Base-by-base conservation (phyloP, 352 stramenopile genomes). In the Blastocystis sp. region DNA sequence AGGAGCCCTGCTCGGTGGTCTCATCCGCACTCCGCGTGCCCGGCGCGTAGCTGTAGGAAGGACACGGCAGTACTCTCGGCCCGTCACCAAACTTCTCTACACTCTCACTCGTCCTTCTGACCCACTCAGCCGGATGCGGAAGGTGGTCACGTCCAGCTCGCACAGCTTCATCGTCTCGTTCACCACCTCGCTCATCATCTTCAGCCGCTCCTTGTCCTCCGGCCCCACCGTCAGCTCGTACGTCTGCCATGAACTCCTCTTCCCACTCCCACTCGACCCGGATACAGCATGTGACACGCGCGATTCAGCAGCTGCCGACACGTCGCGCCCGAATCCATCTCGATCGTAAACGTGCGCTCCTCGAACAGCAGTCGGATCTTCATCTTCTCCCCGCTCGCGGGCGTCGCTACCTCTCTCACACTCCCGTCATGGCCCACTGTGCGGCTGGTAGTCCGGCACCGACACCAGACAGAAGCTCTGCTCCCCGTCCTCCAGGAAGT, bases 151-250 rank as follows among this genome's bases (percentile, higher is more conserved):
- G 36, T 81, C 69, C 7, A 81, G 61, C 34, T 81, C 69, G 53
- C 69, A 81, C 1, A 81, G 53, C 24, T 44, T 40, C 49, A 34
- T 42, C 16, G 8, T 46, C 69, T 81, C 69, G 53, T 81, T 81
- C 32, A 81, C 69, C 46, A 81, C 69, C 18, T 81, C 69, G 38
- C 69, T 81, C 42, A 81, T 64, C 69, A 81, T 81, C 69, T 81
- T 81, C 53, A 81, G 24, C 0, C 69, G 69, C 40, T 81, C 69
- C 44, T 81, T 81, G 27, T 81, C 69, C 32, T 81, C 69, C 32
- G 69, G 44, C 16, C 42, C 46, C 27, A 81, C 69, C 36, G 69
- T 81, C 29, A 81, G 51, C 34, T 81, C 69, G 24, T 81, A 81
- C 44, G 32, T 32, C 63, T 75, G 32, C 14, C 4, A 48, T 75